A percentile compares a stretch with the other conserved stretches of the same genome.
Conservation (phyloP, 352 stramenopile genomes). For the Globisporangium paroecandrum region DNA sequence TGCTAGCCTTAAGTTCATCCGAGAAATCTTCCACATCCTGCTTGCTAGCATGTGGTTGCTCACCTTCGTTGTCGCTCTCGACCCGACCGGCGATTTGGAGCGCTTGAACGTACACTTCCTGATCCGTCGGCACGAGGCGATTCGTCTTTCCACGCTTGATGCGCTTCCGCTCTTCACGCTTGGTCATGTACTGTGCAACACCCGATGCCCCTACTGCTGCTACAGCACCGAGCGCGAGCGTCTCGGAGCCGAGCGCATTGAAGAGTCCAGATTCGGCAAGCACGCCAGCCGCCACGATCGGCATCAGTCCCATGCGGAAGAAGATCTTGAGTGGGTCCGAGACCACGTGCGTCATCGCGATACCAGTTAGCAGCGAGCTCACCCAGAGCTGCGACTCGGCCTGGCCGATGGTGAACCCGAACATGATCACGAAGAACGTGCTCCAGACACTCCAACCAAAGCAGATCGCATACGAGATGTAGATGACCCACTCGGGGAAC, state of each 20-base stretch:
- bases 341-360: slow-evolving; percentile 58
- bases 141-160: slow-evolving; percentile 21
- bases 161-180: slow-evolving; percentile 22
- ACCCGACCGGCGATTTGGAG: slow-evolving; percentile 18
- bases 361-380: slow-evolving; percentile 46
- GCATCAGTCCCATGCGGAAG: slow-evolving; percentile 69
- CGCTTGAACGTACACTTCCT: slow-evolving; percentile 19
- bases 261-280: slow-evolving; percentile 56
- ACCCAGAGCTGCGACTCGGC: slow-evolving; percentile 65
- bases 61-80: slow-evolving; percentile 11
- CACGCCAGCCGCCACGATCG: slow-evolving; percentile 50
- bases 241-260: slow-evolving; percentile 41
- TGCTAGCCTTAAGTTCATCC: not conserved
- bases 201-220: slow-evolving; percentile 42
- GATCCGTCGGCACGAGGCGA: slow-evolving; percentile 29
- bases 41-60: not conserved
- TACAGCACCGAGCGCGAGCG: slow-evolving; percentile 39
- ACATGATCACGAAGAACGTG: slow-evolving; percentile 69
- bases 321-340: slow-evolving; percentile 70
- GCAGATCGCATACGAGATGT: slow-evolving; percentile 66
- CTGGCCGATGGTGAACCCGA: slow-evolving; percentile 56
- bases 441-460: slow-evolving; percentile 50
- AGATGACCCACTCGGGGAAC: slow-evolving; percentile 73
- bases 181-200: slow-evolving; percentile 46
- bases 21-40: not conserved